A percentile compares a stretch with the other conserved stretches of the same genome.
phyloP scores from a whole-genome alignment of 2,329 filamentous ascomycete genomes.

The Pyrenophora tritici-repentis region DNA sequence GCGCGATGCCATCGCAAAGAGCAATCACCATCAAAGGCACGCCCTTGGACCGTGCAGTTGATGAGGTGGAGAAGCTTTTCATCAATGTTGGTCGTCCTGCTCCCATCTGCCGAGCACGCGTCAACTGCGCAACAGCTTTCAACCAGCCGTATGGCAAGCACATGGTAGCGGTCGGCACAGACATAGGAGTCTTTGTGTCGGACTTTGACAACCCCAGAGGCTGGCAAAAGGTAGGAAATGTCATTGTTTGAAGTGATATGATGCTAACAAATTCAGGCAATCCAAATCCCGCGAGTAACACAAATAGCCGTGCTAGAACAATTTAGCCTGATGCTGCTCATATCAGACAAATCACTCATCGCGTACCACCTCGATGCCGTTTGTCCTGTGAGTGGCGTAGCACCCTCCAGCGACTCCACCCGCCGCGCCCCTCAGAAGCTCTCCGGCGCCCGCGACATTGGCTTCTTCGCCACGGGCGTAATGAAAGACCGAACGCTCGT shows the following conservation, averaged over 20 bases:
- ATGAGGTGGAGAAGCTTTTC: constrained; percentile 81
- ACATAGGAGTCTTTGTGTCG: constrained; percentile 89
- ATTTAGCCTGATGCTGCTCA: constrained; percentile 88
- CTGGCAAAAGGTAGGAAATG: constrained; percentile 76
- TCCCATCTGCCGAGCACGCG: constrained; percentile 80
- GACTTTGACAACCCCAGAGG: constrained; percentile 87
- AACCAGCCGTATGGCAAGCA: constrained; percentile 77
- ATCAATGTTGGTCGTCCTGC: constrained; percentile 67
- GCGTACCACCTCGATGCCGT: constrained; percentile 93
- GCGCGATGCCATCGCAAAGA: constrained; percentile 57
- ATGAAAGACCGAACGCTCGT: constrained; percentile 97
- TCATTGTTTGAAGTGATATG: too few relatives aligned
- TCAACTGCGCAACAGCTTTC: constrained; percentile 94
- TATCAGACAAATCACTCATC: constrained; percentile 87
- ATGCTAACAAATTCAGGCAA: constrained; percentile 62
- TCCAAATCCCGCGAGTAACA: constrained; percentile 76
- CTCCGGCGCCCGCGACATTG: constrained; percentile 84
- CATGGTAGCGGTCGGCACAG: constrained; percentile 92
- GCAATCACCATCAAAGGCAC: constrained; percentile 85
- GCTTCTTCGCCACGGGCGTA: constrained; percentile 92
- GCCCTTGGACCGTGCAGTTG: constrained; percentile 86
- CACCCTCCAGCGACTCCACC: constrained; percentile 71
- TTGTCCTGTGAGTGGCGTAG: constrained; percentile 59
- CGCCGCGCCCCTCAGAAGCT: constrained; percentile 90
- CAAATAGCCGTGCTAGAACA: constrained; percentile 95